phyloP scores from a whole-genome alignment of 345 rosid genomes.

The Heritiera fomes region DNA sequence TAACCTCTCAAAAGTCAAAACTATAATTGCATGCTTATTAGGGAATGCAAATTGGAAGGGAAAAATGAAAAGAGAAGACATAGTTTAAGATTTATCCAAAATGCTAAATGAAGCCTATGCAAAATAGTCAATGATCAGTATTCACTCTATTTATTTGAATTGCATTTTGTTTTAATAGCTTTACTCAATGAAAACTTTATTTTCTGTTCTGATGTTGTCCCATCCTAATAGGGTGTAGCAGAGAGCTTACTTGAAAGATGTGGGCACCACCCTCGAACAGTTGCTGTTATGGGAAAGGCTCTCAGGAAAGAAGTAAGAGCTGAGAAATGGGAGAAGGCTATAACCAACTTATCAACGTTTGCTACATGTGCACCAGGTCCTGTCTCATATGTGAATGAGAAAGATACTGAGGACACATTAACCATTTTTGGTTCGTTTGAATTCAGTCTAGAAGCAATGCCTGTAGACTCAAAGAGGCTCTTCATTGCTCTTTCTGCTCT shows the following conservation, averaged over 20 bases:
- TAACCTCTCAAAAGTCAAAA: not conserved
- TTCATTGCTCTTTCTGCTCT: slow-evolving; percentile 35
- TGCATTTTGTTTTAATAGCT: not conserved
- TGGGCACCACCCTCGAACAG: slow-evolving; percentile 42
- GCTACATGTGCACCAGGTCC: slow-evolving; percentile 39
- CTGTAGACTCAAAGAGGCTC: slow-evolving; percentile 31
- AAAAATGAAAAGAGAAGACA: not conserved
- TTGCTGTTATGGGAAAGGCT: slow-evolving; percentile 44
- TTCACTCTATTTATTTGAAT: not conserved
- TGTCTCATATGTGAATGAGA: slow-evolving; percentile 35
- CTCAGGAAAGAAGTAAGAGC: slow-evolving; percentile 37
- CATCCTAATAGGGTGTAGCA: slow-evolving; percentile 19
- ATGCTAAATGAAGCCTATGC: not conserved
- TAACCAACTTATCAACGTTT: slow-evolving; percentile 29
- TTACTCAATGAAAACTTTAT: not conserved
- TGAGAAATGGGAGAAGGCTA: slow-evolving; percentile 39
- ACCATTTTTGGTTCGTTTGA: slow-evolving; percentile 39
- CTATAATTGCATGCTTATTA: not conserved
- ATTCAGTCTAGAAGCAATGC: slow-evolving; percentile 46
- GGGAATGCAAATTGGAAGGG: not conserved
- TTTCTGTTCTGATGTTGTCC: not conserved
- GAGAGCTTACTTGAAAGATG: slow-evolving; percentile 36
- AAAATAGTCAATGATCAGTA: not conserved
- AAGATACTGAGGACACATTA: slow-evolving; percentile 36
- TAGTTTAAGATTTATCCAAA: not conserved